Percentiles rank a stretch among this genome's conserved stretches.
phyloP scores from a whole-genome alignment of 345 rosid genomes.

The Lepidium didymum region DNA sequence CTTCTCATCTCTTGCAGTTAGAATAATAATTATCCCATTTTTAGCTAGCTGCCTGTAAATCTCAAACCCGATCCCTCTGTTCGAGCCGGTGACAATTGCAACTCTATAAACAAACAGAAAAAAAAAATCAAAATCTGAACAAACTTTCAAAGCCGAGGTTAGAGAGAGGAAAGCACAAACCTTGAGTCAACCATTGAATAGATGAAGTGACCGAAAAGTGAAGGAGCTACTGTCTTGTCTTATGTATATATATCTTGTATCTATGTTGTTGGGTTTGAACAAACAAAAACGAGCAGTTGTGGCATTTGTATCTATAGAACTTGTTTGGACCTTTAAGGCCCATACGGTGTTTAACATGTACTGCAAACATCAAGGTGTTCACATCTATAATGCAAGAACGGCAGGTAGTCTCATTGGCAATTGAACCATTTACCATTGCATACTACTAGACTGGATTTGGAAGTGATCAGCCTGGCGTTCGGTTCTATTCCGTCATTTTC shows the following conservation, averaged over 20 bases:
- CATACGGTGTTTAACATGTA: neutral
- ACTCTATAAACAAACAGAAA: constrained; percentile 13
- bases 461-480: too few relatives aligned
- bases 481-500: too few relatives aligned
- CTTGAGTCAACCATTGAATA: constrained; percentile 12
- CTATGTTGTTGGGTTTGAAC: neutral
- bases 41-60: constrained; percentile 35
- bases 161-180: constrained; percentile 2
- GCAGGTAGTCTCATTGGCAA: neutral
- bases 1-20: constrained; percentile 40
- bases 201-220: neutral
- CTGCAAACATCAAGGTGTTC: neutral
- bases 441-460: too few relatives aligned
- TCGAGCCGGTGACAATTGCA: constrained; percentile 47
- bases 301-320: too few relatives aligned
- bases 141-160: neutral
- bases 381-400: neutral
- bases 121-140: neutral
- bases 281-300: too few relatives aligned
- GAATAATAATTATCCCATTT: constrained; percentile 22
- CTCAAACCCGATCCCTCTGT: constrained; percentile 45
- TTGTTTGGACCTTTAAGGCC: neutral
- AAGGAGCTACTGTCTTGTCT: too few relatives aligned
- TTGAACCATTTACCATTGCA: too few relatives aligned
- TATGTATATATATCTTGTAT: neutral